phyloP scores from a whole-genome alignment of 169 alveolate genomes.

The Cryptosporidium meleagridis region DNA sequence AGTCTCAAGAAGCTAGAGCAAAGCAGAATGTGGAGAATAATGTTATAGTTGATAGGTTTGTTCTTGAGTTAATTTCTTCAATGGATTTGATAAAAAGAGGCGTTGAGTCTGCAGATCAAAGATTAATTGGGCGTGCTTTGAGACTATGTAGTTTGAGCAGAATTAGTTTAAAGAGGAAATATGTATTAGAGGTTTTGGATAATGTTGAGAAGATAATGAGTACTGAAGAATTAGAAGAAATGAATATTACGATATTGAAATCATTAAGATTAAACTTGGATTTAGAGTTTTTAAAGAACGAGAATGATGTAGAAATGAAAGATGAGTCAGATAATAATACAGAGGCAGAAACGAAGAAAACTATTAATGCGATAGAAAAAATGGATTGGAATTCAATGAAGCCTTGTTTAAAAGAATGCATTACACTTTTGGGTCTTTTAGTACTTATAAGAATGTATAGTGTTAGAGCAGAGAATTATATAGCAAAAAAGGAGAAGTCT shows the following conservation, averaged over 20 bases:
- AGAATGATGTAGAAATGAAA: slow-evolving; percentile 25
- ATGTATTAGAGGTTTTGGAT: neutral
- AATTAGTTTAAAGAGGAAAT: neutral
- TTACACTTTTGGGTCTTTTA: slow-evolving; percentile 78
- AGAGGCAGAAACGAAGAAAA: neutral
- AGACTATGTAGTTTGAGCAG: slow-evolving; percentile 19
- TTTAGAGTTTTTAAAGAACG: neutral
- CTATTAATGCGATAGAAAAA: neutral
- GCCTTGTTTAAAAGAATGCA: slow-evolving; percentile 46
- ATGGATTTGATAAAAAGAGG: slow-evolving; percentile 56
- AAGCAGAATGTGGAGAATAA: neutral
- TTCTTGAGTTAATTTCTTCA: slow-evolving; percentile 30
- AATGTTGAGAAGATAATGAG: neutral
- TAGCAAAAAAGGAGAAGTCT: slow-evolving; percentile 4
- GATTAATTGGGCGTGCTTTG: slow-evolving; percentile 72
- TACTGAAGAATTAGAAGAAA: neutral
- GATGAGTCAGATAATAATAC: neutral
- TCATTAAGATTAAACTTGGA: neutral
- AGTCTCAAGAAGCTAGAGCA: neutral
- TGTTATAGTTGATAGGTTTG: neutral
- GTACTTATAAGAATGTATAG: slow-evolving; percentile 66
- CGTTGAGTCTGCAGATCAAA: slow-evolving; percentile 45
- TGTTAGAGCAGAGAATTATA: slow-evolving; percentile 49
- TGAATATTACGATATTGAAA: neutral
- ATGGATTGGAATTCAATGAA: slow-evolving; percentile 75